Evolutionary conservation across 1,284 basidiomycete species (phyloP), one percentile per base, ranked within the genome.

Genomic region (Malassezia pachydermatis): DNA sequence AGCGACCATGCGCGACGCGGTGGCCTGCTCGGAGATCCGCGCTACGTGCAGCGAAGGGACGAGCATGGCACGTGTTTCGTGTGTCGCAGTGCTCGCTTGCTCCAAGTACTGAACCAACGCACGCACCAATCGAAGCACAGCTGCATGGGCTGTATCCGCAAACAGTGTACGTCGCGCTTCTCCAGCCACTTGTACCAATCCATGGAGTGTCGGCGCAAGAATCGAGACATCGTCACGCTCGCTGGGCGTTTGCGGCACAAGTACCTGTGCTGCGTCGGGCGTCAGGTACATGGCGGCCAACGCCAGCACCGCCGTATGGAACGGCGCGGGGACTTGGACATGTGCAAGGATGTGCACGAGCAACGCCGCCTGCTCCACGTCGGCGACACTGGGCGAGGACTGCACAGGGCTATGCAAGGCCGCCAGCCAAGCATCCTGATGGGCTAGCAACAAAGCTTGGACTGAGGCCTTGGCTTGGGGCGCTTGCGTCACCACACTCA

Each of bases 301-400:
- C 8, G 78, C 77, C 11, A 92, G 76, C 16, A 92, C 80, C 0
- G 87, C 83, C 3, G 80, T 76, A 67, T 96, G 89, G 51, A 92
- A 48, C 19, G 48, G 34, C 3, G 79, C 74, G 0, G 84, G 80
- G 19, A 86, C 75, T 4, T 85, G 77, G 48, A 75, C 77, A 3
- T 79, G 78, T 1, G 88, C 78, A 4, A 92, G 76, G 2, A 89
- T 74, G 16, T 59, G 57, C 17, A 52, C 36, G 10, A 47, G 44
- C 11, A 52, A 41, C 49, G 84, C 80, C 6, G 86, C 78, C 68
- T 89, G 84, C 58, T 84, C 80, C 11, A 89, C 73, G 8, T 81
- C 76, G 0, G 81, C 76, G 14, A 85, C 65, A n/a, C 57, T 58
- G 1, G 81, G 78, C n/a, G 80, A 75, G 38, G 80, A 76, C 16